These are phyloP conservation scores for Penicillium sp. DNA, from an alignment of 2,329 filamentous ascomycete genomes.

Conservation along the genomic window DNA sequence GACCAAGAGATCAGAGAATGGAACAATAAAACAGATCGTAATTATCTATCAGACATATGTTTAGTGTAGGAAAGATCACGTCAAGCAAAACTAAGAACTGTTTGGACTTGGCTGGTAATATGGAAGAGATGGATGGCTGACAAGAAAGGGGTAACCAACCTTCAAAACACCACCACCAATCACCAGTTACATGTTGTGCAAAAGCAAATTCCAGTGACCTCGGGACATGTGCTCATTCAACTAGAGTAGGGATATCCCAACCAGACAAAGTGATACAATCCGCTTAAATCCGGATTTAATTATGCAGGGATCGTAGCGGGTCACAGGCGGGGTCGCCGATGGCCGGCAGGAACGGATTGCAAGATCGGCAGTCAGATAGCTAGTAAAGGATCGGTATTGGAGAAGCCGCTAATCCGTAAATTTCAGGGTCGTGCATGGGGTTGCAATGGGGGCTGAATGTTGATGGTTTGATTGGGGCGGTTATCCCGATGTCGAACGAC, in stretches of 20 bases:
- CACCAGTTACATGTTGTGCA: not conserved
- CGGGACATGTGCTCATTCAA: not conserved
- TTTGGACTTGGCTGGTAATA: not conserved
- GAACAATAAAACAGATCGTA: not conserved
- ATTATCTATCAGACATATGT: not conserved
- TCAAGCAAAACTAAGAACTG: no score
- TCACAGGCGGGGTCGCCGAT: not conserved
- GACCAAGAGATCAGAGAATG: not conserved
- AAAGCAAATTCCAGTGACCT: not conserved
- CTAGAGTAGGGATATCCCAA: not conserved
- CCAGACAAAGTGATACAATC: not conserved
- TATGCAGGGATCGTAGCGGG: not conserved
- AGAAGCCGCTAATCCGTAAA: not conserved
- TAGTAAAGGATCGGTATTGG: not conserved
- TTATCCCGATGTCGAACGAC: slow-evolving; percentile 8
- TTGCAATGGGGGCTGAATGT: slow-evolving; percentile 7
- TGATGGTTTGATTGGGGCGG: slow-evolving; percentile 1
- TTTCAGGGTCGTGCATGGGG: slow-evolving; percentile 8
- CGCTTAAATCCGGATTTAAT: not conserved
- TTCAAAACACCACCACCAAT: not conserved
- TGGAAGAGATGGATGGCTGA: not conserved
- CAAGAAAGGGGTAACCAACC: not conserved
- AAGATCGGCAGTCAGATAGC: slow-evolving; percentile 1
- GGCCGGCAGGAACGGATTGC: not conserved
- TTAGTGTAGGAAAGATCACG: no score